These are phyloP conservation scores for Wickerhamiella qilinensis DNA, from an alignment of 805 yeast species.

Conservation along the genomic window DNA sequence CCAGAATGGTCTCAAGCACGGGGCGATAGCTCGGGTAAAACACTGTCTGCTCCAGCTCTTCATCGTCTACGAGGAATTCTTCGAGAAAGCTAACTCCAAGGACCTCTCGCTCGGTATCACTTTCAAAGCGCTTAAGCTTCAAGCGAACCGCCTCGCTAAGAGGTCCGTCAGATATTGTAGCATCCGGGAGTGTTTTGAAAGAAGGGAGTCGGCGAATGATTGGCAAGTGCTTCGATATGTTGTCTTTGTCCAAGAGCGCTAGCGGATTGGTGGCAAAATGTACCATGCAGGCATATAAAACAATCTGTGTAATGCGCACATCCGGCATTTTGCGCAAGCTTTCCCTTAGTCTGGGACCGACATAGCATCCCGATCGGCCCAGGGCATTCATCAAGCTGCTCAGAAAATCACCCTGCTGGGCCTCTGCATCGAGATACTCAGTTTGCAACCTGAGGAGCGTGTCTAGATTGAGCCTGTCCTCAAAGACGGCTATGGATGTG, in stretches of 20 bases:
- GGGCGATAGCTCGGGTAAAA: conserved; percentile 32
- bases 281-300: conserved; percentile 21
- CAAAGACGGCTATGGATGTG: conserved; percentile 22
- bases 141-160: no score
- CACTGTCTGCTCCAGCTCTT: conserved; percentile 21
- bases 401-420: conserved; percentile 6
- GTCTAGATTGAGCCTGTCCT: conserved; percentile 20
- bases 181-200: conserved; percentile 10
- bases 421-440: conserved; percentile 4
- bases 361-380: no score
- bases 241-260: conserved; percentile 9
- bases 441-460: conserved; percentile 13
- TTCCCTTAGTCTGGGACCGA: no score
- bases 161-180: background rate
- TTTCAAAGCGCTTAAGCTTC: no score
- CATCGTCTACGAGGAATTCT: conserved; percentile 25
- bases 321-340: no score
- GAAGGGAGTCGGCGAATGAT: conserved; percentile 22
- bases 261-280: conserved; percentile 25
- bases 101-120: no score
- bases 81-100: conserved; percentile 16
- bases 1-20: conserved; percentile 26
- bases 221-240: conserved; percentile 4
- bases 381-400: conserved; percentile 1
- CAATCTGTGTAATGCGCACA: conserved; percentile 7